phyloP scores from a whole-genome alignment of 495 filamentous ascomycete genomes.

The Hypoxylon crocopeplum region DNA sequence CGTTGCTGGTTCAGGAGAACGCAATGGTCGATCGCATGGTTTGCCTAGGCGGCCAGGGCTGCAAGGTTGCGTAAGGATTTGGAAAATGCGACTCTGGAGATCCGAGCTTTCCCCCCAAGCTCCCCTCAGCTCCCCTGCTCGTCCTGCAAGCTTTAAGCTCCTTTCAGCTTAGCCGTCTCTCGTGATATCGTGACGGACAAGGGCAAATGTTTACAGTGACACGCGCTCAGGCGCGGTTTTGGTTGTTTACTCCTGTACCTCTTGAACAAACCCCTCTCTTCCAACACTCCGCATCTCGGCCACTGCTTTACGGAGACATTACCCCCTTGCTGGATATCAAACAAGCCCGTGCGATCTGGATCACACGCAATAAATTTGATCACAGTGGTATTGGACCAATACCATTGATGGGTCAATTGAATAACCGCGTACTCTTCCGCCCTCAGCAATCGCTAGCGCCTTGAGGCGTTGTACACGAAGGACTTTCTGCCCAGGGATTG shows the following conservation, averaged over 20 bases:
- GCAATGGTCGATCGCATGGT: constrained; percentile 28
- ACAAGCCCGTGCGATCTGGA: constrained; percentile 33
- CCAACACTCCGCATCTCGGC: constrained; percentile 35
- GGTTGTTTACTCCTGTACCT: constrained; percentile 36
- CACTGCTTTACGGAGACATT: constrained; percentile 8
- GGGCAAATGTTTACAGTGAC: constrained; percentile 33
- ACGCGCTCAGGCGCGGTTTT: constrained; percentile 32
- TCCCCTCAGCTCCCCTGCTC: constrained; percentile 17
- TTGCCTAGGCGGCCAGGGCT: constrained; percentile 10
- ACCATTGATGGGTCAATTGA: constrained; percentile 7
- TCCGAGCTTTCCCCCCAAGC: constrained; percentile 29
- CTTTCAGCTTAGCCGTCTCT: constrained; percentile 31
- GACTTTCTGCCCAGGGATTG: constrained; percentile 19
- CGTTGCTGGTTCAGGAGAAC: constrained; percentile 22
- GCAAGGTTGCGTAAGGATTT: constrained; percentile 25
- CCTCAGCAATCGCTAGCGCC: constrained; percentile 24
- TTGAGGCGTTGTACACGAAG: constrained; percentile 7
- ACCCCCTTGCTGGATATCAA: constrained; percentile 33
- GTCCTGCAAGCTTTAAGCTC: constrained; percentile 22
- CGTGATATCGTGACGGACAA: constrained; percentile 36
- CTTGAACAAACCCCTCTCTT: constrained; percentile 31
- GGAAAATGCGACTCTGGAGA: constrained; percentile 31
- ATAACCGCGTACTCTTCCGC: constrained; percentile 20
- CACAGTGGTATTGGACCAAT: constrained; percentile 27
- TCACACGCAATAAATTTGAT: constrained; percentile 33